Evolutionary conservation across 805 yeast species (phyloP).

Genomic region (Candida succiphila): DNA sequence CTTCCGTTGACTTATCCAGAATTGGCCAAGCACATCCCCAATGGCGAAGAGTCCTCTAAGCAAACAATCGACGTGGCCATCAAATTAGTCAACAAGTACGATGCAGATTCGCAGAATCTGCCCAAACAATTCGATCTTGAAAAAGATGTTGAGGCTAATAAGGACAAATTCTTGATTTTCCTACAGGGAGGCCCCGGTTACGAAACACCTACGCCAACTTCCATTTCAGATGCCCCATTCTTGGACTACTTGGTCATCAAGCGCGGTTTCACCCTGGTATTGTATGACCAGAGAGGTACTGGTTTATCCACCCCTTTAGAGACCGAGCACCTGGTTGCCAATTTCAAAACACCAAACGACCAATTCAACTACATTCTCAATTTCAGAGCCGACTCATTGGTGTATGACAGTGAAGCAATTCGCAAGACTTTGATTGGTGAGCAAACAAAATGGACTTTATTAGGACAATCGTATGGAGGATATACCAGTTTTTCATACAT

Average conservation of each 20-base stretch:
- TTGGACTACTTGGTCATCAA: slow-evolving; percentile 9
- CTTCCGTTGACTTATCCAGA: slow-evolving; percentile 19
- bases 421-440: slow-evolving; percentile 26
- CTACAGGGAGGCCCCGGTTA: slow-evolving; percentile 51
- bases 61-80: slow-evolving; percentile 10
- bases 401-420: slow-evolving; percentile 39
- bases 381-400: slow-evolving; percentile 45
- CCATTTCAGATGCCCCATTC: slow-evolving; percentile 7
- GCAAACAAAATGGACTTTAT: slow-evolving; percentile 33
- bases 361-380: slow-evolving; percentile 31
- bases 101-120: background rate
- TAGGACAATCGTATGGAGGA: slow-evolving; percentile 52
- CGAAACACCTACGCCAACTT: slow-evolving; percentile 21
- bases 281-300: slow-evolving; percentile 54
- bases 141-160: slow-evolving; percentile 16
- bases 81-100: slow-evolving; percentile 11
- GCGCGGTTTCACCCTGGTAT: slow-evolving; percentile 19
- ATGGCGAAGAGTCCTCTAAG: background rate
- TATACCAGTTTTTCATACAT: slow-evolving; percentile 40
- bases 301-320: slow-evolving; percentile 43
- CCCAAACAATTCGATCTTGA: slow-evolving; percentile 2
- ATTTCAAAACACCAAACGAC: slow-evolving; percentile 10
- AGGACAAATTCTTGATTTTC: slow-evolving; percentile 22
- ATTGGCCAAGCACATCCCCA: background rate
- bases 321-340: slow-evolving; percentile 11